A percentile compares a stretch with the other conserved stretches of the same genome.
phyloP scores from a whole-genome alignment of 2,329 filamentous ascomycete species.

The Cytospora piceae region DNA sequence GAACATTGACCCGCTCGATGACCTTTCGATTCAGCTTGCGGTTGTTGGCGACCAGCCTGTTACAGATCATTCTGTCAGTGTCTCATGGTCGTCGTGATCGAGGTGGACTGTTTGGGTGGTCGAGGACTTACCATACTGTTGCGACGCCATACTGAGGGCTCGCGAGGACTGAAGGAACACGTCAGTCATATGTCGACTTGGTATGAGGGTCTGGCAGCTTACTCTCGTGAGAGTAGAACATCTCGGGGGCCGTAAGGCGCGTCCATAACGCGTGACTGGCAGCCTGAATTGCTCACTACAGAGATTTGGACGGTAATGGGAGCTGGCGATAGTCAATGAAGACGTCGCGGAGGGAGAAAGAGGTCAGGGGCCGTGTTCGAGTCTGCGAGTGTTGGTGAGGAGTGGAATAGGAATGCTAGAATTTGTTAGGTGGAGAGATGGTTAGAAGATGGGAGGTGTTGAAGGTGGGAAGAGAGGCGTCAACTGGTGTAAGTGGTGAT shows the following conservation, averaged over 20 bases:
- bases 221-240: conserved; percentile 99
- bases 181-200: conserved; percentile 31
- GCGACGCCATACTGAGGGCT: conserved; percentile 88
- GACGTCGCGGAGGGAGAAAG: not conserved
- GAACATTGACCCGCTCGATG: conserved; percentile 85
- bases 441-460: not conserved
- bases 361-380: not conserved
- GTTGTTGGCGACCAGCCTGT: conserved; percentile 86
- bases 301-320: not conserved
- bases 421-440: not conserved
- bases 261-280: conserved; percentile 1
- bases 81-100: not conserved
- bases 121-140: conserved; percentile 77
- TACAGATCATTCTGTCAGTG: conserved; percentile 2
- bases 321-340: not conserved
- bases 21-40: conserved; percentile 81
- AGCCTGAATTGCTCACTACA: not conserved
- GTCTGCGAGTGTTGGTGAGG: not conserved
- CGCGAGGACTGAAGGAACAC: conserved; percentile 66
- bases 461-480: not conserved
- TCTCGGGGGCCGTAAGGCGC: conserved; percentile 42
- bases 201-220: conserved; percentile 39
- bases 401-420: not conserved
- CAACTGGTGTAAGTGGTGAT: not conserved
- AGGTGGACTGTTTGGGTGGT: not conserved